Evolutionary conservation across 1,284 basidiomycete species (phyloP), one percentile per base, ranked within the genome.

Genomic region (Moesziomyces antarcticus): DNA sequence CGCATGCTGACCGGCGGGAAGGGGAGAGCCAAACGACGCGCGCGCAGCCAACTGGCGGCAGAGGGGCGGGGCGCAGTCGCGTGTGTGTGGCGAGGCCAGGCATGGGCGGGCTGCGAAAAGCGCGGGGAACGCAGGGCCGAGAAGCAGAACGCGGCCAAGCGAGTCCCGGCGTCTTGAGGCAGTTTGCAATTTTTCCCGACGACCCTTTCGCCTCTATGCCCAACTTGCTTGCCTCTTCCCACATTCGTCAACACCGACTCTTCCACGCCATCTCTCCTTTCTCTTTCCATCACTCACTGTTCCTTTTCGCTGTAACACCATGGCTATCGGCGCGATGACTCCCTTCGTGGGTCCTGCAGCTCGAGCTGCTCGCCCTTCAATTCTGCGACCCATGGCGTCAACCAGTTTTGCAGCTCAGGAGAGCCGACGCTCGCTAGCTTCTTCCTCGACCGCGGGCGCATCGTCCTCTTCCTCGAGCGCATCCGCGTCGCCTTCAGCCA

Each of bases 21-120:
- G 37, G 37, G 16, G 16, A 11, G 37, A 18, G 37, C 13, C 13
- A 11, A 18, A 40, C 37, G 18, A 16, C 18, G 16, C 18, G 37
- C 37, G 37, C 37, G 37, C 37, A 14, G 37, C 18, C 37, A 18
- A n/a, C 3, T 7, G 14, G 37, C 16, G 37, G 37, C 37, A 40
- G 18, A 40, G 37, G 3, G 6, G 37, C 37, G 37, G 5, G 48
- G 30, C 43, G 50, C 42, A 54, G 58, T 60, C 58, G 58, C 58
- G 58, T 60, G 54, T 48, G 24, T 48, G 58, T 44, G 58, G 47
- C 56, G 30, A 18, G 16, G 47, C 56, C 21, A 18, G 16, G 37
- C 37, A 3, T 2, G 18, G 35, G 37, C 37, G 37, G 14, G 37
- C 37, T 47, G 44, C 21, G 21, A 33, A 49, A 10, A 21, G 35